Base-by-base conservation (phyloP, 371 early-diverging fungal species). In the Fennellomyces sp. region DNA sequence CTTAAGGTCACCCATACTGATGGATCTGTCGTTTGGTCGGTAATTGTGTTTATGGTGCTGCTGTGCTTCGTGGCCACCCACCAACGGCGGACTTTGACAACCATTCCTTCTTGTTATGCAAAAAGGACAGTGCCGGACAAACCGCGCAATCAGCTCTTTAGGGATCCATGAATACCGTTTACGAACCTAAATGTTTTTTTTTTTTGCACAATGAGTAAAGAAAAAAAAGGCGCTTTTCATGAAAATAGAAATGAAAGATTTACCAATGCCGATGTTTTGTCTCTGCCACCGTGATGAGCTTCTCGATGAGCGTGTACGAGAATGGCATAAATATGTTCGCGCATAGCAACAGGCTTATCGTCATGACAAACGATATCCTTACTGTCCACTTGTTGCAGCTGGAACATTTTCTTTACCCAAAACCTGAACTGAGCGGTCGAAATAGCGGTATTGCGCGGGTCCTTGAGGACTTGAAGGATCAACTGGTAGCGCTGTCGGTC, bases 351-450 rank as follows among this genome's bases (percentile, higher is more conserved):
- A 0, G 84, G 84, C 25, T 86, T 86, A 47, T 81, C 70, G 27
- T 75, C 77, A 64, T 86, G 86, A 48, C 78, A 82, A 3, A 86
- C 81, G 31, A 70, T 60, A 8, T 80, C 78, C 3, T 63, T 69
- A 2, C 68, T 61, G 41, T 73, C 67, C 13, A 70, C 50, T 10
- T 55, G 63, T 36, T 53, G 58, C 10, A 86, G 71, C 11, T 76
- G 72, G 62, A 86, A 86, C 86, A 86, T 86, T 57, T 84, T 86
- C 62, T 86, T 86, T 35, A 82, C 86, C 84, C 86, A 86, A 58
- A 86, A 86, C 12, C 84, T 71, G 58, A 86, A 86, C 58, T 86
- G 86, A 5, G 86, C 86, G 2, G 86, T 86, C 15, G 86, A 84
- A 19, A 84, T 77, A n/a, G 82, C 71, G 0, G 86, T 86, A 54